Evolutionary conservation across 768 basidiomycete species (phyloP), one percentile per base, ranked within the genome.

Genomic region (Termitomyces sp.): DNA sequence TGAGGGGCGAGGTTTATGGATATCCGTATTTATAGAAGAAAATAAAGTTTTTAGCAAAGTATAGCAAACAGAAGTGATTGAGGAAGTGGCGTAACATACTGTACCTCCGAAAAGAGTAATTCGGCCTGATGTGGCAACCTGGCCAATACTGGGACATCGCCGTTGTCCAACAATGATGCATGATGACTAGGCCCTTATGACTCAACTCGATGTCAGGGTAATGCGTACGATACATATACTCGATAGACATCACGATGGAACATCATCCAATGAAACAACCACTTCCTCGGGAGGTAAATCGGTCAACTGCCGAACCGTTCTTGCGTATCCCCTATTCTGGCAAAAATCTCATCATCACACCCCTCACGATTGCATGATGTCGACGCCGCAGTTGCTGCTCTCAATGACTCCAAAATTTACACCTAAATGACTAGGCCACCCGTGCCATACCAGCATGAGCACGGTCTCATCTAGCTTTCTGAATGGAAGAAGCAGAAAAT

Each of bases 311-410:
- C 40, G 80, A 84, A 63, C 79, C 76, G 2, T 82, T 74, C 64
- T 70, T 84, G 17, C 76, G 76, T 12, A 76, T 84, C n/a, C 71
- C 78, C 0, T 47, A 67, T 25, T 80, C 77, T 1, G 71, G 76
- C 58, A 61, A 72, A 1, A 57, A 66, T 58, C 79, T 84, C 50
- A 75, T 82, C 54, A 64, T 83, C 47, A 82, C 82, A 3, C 74
- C 82, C 16, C 79, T n/a, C 78, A 12, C 78, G 82, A 37, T 52
- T 67, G 48, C 67, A 66, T 52, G 81, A 84, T 57, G 69, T 66
- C 23, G 68, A 67, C 25, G 55, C 63, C 17, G 41, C 68, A 12
- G 65, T 68, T n/a, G 61, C 65, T 4, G 64, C 72, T 47, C 63
- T 82, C 61, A 82, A 81, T 51, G 55, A 64, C 40, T 58, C 61